These are phyloP conservation scores for Pseudevernia furfuracea DNA, from an alignment of 495 filamentous ascomycete species.

Conservation along the genomic window DNA sequence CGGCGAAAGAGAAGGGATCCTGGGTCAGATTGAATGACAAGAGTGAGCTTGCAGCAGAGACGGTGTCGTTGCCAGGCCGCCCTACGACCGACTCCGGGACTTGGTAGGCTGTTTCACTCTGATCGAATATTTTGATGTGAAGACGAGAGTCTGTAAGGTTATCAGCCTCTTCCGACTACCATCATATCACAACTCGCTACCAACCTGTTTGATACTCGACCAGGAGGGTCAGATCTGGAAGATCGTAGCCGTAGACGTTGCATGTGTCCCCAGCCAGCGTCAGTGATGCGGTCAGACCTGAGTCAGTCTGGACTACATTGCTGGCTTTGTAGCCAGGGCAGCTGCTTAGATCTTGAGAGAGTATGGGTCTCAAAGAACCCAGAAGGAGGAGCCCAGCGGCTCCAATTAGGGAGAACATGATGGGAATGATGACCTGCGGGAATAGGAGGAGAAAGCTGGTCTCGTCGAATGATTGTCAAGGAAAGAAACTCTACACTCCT, in stretches of 20 bases:
- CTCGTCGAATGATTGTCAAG: background rate
- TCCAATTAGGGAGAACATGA: background rate
- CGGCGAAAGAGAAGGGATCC: conserved; percentile 68
- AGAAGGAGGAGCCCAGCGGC: background rate
- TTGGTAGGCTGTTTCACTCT: conserved; percentile 66
- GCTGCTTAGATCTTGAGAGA: background rate
- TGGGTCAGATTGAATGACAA: conserved; percentile 59
- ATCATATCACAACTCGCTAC: conserved; percentile 22
- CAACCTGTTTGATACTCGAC: conserved; percentile 71
- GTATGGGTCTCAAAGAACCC: background rate
- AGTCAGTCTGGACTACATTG: conserved; percentile 48
- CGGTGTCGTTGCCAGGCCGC: conserved; percentile 40
- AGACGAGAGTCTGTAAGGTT: conserved; percentile 55
- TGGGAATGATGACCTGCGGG: background rate
- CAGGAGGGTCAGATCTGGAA: conserved; percentile 55
- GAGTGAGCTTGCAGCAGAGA: conserved; percentile 34
- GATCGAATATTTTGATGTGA: conserved; percentile 76
- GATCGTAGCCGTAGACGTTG: conserved; percentile 62
- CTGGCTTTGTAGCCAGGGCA: conserved; percentile 70
- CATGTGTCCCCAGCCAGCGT: conserved; percentile 59
- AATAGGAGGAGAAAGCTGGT: background rate
- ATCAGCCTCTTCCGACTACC: background rate
- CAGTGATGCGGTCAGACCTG: conserved; percentile 56
- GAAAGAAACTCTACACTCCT: background rate
- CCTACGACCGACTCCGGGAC: conserved; percentile 66